Evolutionary conservation across 139 green algal species (phyloP).

Genomic region (Auxenochlorella pyrenoidosa): DNA sequence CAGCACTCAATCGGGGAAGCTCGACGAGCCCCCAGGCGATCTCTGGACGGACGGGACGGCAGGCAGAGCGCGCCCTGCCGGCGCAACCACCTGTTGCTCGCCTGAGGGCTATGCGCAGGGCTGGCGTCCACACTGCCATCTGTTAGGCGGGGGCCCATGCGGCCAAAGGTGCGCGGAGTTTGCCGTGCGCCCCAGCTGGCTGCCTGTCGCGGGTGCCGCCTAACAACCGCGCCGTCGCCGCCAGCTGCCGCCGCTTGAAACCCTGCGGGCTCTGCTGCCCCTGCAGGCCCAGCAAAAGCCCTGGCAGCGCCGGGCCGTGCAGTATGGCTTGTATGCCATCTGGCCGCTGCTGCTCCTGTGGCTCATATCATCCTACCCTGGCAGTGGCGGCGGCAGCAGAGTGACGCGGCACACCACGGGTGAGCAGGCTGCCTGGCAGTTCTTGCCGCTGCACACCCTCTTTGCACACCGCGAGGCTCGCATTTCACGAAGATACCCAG

Average conservation of each 20-base stretch:
- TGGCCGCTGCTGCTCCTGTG: slow-evolving; percentile 31
- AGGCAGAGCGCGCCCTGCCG: not conserved
- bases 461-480: not conserved
- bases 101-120: slow-evolving; percentile 11
- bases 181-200: not conserved
- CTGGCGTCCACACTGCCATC: slow-evolving; percentile 4
- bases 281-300: slow-evolving; percentile 23
- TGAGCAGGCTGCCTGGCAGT: not conserved
- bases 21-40: too few species aligned
- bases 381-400: not conserved
- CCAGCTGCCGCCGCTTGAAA: not conserved
- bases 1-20: too few species aligned
- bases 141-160: slow-evolving; percentile 5
- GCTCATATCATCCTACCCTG: slow-evolving; percentile 19
- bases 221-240: slow-evolving; percentile 16
- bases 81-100: not conserved
- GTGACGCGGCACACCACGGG: not conserved
- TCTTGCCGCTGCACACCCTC: not conserved
- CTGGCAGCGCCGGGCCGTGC: not conserved
- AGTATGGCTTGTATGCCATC: slow-evolving; percentile 22
- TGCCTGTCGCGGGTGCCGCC: not conserved
- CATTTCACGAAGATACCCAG: not conserved
- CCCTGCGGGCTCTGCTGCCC: not conserved
- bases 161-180: slow-evolving; percentile 19
- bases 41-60: too few species aligned